Evolutionary conservation across 1,284 basidiomycete species (phyloP).

Genomic region (Leccinum subrobustum): DNA sequence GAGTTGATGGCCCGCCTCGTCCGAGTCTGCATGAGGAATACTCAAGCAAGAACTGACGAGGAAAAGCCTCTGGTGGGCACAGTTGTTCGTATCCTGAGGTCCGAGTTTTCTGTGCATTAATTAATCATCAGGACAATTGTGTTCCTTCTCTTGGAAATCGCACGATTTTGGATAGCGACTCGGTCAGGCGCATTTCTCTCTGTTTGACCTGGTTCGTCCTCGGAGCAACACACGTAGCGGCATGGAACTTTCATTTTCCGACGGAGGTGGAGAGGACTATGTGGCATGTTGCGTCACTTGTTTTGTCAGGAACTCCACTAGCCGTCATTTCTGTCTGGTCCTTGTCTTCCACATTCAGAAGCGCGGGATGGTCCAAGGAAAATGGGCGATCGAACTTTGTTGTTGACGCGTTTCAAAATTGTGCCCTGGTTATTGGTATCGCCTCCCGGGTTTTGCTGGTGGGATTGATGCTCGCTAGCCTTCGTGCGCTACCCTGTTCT

Average conservation of each 20-base stretch:
- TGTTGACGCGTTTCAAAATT: not conserved
- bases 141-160: not conserved
- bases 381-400: not conserved
- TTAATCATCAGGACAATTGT: not conserved
- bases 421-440: not conserved
- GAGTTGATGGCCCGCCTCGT: not conserved
- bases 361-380: not conserved
- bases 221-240: not conserved
- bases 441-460: not conserved
- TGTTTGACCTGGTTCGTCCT: not conserved
- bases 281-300: not conserved
- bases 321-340: not conserved
- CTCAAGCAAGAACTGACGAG: not conserved
- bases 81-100: not conserved
- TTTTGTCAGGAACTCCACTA: not conserved
- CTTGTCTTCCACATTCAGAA: not conserved
- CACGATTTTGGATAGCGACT: not conserved
- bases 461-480: not conserved
- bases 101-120: not conserved
- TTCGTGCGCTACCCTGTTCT: not conserved
- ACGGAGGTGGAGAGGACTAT: not conserved
- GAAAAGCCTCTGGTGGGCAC: not conserved
- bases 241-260: not conserved
- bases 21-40: not conserved
- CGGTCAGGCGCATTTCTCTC: not conserved